These are phyloP conservation scores for Strigomonas galati DNA, from an alignment of 208 protist genomes.

Conservation along the genomic window DNA sequence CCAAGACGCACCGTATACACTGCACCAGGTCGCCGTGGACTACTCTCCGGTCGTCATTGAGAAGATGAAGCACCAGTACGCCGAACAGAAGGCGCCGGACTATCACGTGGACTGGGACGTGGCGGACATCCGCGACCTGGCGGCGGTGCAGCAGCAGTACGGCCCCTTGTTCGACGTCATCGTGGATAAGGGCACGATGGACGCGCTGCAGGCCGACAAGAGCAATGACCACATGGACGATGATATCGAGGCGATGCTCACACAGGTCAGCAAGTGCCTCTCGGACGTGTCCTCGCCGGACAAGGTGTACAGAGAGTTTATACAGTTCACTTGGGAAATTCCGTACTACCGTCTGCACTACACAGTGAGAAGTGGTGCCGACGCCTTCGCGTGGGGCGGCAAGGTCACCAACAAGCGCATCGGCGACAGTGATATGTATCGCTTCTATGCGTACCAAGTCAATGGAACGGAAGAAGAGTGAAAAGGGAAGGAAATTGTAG, in stretches of 20 bases:
- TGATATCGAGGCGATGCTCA: conserved; percentile 68
- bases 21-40: conserved; percentile 81
- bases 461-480: background rate
- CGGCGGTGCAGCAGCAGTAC: conserved; percentile 27
- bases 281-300: conserved; percentile 19
- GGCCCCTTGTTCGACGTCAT: conserved; percentile 73
- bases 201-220: conserved; percentile 74
- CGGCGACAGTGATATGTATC: conserved; percentile 81
- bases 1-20: background rate
- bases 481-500: background rate
- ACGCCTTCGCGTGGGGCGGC: conserved; percentile 60
- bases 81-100: background rate
- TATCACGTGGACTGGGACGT: conserved; percentile 60
- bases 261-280: conserved; percentile 55
- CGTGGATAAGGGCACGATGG: conserved; percentile 87
- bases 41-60: conserved; percentile 79
- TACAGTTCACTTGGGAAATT: conserved; percentile 84
- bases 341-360: conserved; percentile 72
- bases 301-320: conserved; percentile 31
- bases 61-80: conserved; percentile 57
- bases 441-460: conserved; percentile 66
- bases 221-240: conserved; percentile 29
- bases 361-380: conserved; percentile 38
- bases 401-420: conserved; percentile 43
- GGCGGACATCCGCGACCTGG: conserved; percentile 69